Base-by-base conservation (phyloP, 2,329 filamentous ascomycete species). In the Talaromyces sp. region DNA sequence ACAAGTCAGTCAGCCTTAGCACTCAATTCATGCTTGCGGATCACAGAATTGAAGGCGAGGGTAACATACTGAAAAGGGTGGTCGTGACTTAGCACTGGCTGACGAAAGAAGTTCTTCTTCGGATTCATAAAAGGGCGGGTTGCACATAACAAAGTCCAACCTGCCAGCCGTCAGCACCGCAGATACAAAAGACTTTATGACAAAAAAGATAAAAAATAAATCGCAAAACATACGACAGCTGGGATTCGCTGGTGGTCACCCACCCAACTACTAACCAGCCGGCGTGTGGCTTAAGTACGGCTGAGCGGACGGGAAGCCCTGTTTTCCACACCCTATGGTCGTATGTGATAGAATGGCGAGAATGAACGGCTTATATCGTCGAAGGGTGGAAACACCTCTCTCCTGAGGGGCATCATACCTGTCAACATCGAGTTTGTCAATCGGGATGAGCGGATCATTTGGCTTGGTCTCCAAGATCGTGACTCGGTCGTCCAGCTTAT, bases 121-220 rank as follows among this genome's bases (percentile, higher is more conserved):
- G 0, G 89, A 91, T n/a, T 79, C 73, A 76, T 97, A 97, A 75
- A 99, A 99, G 0, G 94, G 94, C 0, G 94, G 94, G 64, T 99
- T 99, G 63, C 88, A 93, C 85, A 97, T 95, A 59, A 84, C 85
- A 70, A 97, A 97, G 69, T 93, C 87, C 43, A 96, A 41, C 21
- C 59, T 57, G 50, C 31, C n/a, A 46, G 21, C n/a, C 28, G 33
- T 56, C 17, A 59, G 33, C 41, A 10, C 39, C 3, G 1, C 21
- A 6, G 11, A 50, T 21, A 39, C 17, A 21, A 21, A 28, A 46
- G 41, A 41, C 5, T 8, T 10, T 21, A 4, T 10, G 4, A 36
- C n/a, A 35, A 48, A 37, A 52, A 55, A 17, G 11, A 40, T 2
- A 39, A 56, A 51, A 43, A 48, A 54, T 58, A 57, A 63, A 50